Conservation (phyloP, 164 flowering plant genomes). For the Hamamelis virginiana region DNA sequence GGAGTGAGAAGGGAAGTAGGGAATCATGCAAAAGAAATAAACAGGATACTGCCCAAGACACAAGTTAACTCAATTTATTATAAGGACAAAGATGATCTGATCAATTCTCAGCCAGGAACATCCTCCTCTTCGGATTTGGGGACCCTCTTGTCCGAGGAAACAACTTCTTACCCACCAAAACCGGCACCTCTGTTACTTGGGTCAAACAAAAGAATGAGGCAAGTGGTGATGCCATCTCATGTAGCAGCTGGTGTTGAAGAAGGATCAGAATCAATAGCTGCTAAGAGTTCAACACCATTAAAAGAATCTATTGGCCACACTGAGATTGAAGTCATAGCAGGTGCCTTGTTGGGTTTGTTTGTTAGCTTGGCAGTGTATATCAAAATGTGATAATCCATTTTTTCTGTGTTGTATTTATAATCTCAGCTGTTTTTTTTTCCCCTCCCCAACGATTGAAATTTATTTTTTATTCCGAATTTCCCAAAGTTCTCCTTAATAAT, state of each 20-base stretch:
- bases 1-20: constrained; percentile 95
- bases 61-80: constrained; percentile 12
- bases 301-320: constrained; percentile 87
- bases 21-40: constrained; percentile 64
- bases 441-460: too few species aligned
- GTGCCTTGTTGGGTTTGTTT: constrained; percentile 70
- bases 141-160: constrained; percentile 24
- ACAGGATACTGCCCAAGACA: constrained; percentile 29
- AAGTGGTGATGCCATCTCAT: neutral
- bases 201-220: constrained; percentile 7
- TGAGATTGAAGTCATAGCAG: constrained; percentile 72
- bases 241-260: constrained; percentile 12
- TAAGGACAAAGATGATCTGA: constrained; percentile 15
- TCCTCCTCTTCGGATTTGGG: constrained; percentile 18
- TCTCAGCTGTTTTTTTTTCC: too few species aligned
- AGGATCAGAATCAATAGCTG: neutral
- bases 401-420: neutral
- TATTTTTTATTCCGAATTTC: too few species aligned
- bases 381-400: constrained; percentile 19
- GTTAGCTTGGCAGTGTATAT: constrained; percentile 49
- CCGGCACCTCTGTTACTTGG: constrained; percentile 13
- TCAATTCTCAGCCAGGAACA: constrained; percentile 22
- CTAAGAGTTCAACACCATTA: constrained; percentile 14
- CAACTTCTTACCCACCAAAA: constrained; percentile 13
- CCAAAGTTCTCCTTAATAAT: too few species aligned